Evolutionary conservation across 768 basidiomycete genomes (phyloP).

Genomic region (Psilocybe tampanensis): DNA sequence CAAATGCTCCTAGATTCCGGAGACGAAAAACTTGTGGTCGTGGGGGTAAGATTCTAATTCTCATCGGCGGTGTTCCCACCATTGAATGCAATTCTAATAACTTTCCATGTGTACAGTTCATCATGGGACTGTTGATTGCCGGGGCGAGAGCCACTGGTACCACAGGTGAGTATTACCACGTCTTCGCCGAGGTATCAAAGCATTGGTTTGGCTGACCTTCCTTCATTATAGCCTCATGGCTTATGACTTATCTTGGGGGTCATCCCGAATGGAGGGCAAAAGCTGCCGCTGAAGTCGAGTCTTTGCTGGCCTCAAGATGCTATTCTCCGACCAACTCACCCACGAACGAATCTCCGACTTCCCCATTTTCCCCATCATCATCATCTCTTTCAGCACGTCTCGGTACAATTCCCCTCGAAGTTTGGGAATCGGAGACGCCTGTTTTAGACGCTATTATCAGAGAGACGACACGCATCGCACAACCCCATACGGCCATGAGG

Average conservation of each 20-base stretch:
- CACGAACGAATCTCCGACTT: constrained; percentile 8
- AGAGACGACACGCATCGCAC: constrained; percentile 77
- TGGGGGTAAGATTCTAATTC: constrained; percentile 54
- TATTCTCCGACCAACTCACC: constrained; percentile 19
- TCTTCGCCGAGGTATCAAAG: constrained; percentile 18
- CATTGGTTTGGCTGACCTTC: constrained; percentile 12
- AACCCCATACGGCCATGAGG: constrained; percentile 82
- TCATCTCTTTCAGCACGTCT: constrained; percentile 39
- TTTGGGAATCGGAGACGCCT: constrained; percentile 73
- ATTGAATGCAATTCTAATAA: constrained; percentile 18
- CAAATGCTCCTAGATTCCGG: constrained; percentile 74
- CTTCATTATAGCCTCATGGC: constrained; percentile 60
- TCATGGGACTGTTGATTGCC: constrained; percentile 80
- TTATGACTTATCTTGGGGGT: constrained; percentile 71
- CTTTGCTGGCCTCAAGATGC: constrained; percentile 48
- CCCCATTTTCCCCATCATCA: constrained; percentile 7
- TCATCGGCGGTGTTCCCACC: constrained; percentile 19
- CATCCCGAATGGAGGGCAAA: constrained; percentile 66
- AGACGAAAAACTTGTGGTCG: constrained; percentile 68
- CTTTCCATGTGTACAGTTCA: constrained; percentile 53
- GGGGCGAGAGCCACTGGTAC: constrained; percentile 82
- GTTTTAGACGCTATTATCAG: constrained; percentile 72
- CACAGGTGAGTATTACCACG: constrained; percentile 46
- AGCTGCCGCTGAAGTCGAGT: constrained; percentile 62
- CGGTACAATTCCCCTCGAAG: constrained; percentile 61